These are phyloP conservation scores for Batrachochytrium dendrobatidis DNA, from an alignment of 371 early-diverging fungal genomes.

Conservation along the genomic window DNA sequence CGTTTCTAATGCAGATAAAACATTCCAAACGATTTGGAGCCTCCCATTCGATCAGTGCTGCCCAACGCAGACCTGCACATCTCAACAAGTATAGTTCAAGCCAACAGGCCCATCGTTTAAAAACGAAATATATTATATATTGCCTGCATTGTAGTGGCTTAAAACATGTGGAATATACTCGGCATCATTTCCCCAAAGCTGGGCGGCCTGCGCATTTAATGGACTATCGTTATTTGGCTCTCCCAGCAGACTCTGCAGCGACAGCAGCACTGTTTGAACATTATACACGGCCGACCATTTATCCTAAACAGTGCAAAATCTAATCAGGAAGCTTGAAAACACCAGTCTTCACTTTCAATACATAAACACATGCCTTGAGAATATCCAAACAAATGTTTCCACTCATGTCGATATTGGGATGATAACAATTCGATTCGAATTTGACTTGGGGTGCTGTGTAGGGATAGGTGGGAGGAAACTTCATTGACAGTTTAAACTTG, in stretches of 20 bases:
- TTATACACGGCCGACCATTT: slow-evolving; percentile 68
- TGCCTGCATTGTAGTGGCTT: background rate
- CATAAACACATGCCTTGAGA: slow-evolving; percentile 35
- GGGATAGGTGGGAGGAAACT: slow-evolving; percentile 58
- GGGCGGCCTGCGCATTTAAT: slow-evolving; percentile 52
- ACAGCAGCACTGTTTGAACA: slow-evolving; percentile 56
- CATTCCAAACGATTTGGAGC: too few species aligned
- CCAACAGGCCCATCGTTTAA: background rate
- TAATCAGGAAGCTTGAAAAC: background rate
- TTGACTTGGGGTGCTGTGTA: slow-evolving; percentile 51
- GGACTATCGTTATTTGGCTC: slow-evolving; percentile 62
- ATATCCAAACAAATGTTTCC: slow-evolving; percentile 67
- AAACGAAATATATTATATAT: too few species aligned
- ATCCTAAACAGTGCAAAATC: slow-evolving; percentile 31
- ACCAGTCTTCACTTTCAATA: background rate
- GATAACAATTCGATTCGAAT: slow-evolving; percentile 55
- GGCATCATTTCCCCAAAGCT: slow-evolving; percentile 45
- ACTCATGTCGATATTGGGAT: slow-evolving; percentile 59
- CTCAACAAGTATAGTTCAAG: too few species aligned
- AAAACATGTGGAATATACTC: slow-evolving; percentile 16
- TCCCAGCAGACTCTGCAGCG: slow-evolving; percentile 56
- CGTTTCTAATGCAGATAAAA: too few species aligned
- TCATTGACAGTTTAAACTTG: slow-evolving; percentile 49
- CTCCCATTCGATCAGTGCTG: too few species aligned
- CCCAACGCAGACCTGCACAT: too few species aligned